Evolutionary conservation across 1,284 basidiomycete genomes (phyloP).

Genomic region (Testicularia cyperi): DNA sequence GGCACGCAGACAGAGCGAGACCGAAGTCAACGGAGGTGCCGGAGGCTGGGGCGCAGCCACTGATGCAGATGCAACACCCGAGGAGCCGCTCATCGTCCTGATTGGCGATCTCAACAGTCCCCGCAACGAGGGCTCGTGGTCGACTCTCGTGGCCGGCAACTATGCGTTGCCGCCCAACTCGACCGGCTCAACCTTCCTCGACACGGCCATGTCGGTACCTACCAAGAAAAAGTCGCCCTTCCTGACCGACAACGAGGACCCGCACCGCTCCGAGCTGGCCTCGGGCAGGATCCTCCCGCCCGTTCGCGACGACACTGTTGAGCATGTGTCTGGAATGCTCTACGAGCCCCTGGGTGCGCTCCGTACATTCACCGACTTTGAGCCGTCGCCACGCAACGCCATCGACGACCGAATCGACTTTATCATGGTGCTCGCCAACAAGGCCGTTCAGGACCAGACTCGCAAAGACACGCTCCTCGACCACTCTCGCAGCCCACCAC

Average conservation of each 20-base stretch:
- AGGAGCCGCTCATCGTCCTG: constrained; percentile 38
- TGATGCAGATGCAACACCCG: too few relatives aligned
- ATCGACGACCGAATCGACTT: constrained; percentile 43
- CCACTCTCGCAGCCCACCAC: constrained; percentile 4
- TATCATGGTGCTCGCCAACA: constrained; percentile 34
- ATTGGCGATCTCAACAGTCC: constrained; percentile 47
- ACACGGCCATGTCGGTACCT: constrained; percentile 31
- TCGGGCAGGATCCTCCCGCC: constrained; percentile 4
- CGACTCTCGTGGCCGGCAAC: constrained; percentile 33
- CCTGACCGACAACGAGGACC: constrained; percentile 29
- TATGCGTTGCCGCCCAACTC: constrained; percentile 17
- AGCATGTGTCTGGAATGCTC: constrained; percentile 10
- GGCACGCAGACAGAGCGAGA: too few relatives aligned
- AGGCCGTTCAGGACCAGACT: constrained; percentile 21
- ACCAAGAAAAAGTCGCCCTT: constrained; percentile 14
- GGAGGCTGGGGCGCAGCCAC: too few relatives aligned
- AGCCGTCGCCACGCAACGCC: constrained; percentile 12
- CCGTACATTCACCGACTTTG: constrained; percentile 39
- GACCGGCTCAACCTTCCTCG: constrained; percentile 20
- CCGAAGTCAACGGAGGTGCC: too few relatives aligned
- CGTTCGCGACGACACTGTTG: background rate
- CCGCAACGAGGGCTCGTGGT: constrained; percentile 35
- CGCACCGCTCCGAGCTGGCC: constrained; percentile 9
- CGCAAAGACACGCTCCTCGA: constrained; percentile 10
- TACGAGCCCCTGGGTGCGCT: constrained; percentile 22